phyloP scores from a whole-genome alignment of 1,284 basidiomycete genomes.

The Marasmius fiardii region DNA sequence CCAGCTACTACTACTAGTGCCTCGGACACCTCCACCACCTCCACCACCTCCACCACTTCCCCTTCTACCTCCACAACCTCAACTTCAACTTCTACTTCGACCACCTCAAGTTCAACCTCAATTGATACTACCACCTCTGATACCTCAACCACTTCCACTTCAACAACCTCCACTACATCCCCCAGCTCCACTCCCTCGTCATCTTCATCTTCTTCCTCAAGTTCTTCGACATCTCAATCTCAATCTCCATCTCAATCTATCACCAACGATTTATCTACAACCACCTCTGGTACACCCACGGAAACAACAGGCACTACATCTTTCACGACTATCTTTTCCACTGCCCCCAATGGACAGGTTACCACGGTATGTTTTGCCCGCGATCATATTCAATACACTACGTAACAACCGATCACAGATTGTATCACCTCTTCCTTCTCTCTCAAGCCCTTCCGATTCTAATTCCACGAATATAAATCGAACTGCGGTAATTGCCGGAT shows the following conservation, averaged over 20 bases:
- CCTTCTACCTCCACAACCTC: background rate
- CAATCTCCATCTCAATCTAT: constrained; percentile 10
- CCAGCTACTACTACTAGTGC: background rate
- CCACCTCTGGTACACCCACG: constrained; percentile 15
- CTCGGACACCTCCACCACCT: background rate
- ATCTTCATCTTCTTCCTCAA: background rate
- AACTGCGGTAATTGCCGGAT: constrained; percentile 43
- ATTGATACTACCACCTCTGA: background rate
- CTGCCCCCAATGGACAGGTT: constrained; percentile 8
- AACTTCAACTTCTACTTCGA: background rate
- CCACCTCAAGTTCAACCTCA: background rate
- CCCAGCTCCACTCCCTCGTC: background rate
- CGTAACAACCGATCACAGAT: constrained; percentile 16
- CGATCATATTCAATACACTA: background rate
- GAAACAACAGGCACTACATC: constrained; percentile 4
- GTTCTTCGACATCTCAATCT: background rate
- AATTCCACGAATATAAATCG: constrained; percentile 19
- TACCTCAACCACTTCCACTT: background rate
- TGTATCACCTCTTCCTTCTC: constrained; percentile 24
- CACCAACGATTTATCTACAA: constrained; percentile 6
- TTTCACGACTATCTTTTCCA: constrained; percentile 11
- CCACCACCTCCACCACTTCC: background rate
- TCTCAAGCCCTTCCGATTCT: constrained; percentile 9
- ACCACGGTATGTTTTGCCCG: constrained; percentile 1
- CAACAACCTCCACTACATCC: background rate